phyloP scores from a whole-genome alignment of 495 filamentous ascomycete species.

The Penicillium goetzii region DNA sequence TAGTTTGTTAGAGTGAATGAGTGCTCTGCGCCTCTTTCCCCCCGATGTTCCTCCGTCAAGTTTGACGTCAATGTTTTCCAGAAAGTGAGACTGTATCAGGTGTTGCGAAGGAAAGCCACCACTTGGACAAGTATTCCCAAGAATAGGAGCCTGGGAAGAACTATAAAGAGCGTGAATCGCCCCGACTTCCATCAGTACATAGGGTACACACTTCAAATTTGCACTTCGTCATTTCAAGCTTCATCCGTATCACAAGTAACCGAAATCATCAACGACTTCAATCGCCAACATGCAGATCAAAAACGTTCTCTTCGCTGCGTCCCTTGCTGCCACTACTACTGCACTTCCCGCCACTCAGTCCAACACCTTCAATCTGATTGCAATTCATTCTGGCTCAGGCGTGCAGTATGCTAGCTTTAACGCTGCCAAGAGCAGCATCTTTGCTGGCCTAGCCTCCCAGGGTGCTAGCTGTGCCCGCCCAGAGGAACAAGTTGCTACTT shows the following conservation, averaged over 20 bases:
- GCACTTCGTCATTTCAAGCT: not conserved
- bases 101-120: not conserved
- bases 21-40: not conserved
- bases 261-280: not conserved
- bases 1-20: not conserved
- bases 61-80: not conserved
- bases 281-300: slow-evolving; percentile 37
- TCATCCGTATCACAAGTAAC: not conserved
- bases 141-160: not conserved
- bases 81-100: not conserved
- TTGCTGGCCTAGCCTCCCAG: slow-evolving; percentile 44
- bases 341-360: slow-evolving; percentile 31
- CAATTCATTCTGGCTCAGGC: slow-evolving; percentile 49
- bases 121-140: not conserved
- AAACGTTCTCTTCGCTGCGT: slow-evolving; percentile 29
- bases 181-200: not conserved
- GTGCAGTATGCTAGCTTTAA: slow-evolving; percentile 48
- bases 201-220: not conserved
- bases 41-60: not conserved
- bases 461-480: slow-evolving; percentile 50
- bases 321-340: slow-evolving; percentile 29
- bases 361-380: slow-evolving; percentile 48
- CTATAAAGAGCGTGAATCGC: not conserved
- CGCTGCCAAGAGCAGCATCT: slow-evolving; percentile 49
- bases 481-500: slow-evolving; percentile 45